A percentile compares a stretch with the other conserved stretches of the same genome.
These are phyloP conservation scores for Hygrophorus pudorinus DNA, from an alignment of 768 basidiomycete genomes.

Conservation along the genomic window DNA sequence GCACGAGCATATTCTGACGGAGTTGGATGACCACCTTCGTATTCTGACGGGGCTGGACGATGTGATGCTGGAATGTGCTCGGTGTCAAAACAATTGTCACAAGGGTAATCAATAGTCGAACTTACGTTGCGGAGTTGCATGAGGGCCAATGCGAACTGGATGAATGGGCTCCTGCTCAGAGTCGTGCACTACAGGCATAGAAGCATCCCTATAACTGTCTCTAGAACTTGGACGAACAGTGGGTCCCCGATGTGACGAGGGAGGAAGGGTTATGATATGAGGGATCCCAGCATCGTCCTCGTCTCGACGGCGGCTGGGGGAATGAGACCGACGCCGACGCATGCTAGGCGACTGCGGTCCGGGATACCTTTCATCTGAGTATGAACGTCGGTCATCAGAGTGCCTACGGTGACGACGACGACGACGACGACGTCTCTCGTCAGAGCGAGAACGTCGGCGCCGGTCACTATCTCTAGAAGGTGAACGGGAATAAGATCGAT, in stretches of 20 bases:
- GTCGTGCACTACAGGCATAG: neutral
- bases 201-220: neutral
- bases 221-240: constrained; percentile 8
- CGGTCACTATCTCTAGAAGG: constrained; percentile 11
- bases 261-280: constrained; percentile 10
- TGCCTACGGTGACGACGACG: constrained; percentile 1
- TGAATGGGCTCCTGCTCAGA: constrained; percentile 1
- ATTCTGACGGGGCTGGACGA: constrained; percentile 9
- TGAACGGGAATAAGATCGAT: constrained; percentile 10
- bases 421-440: constrained; percentile 7
- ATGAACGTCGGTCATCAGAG: neutral
- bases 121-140: neutral
- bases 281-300: neutral
- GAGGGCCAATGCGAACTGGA: neutral
- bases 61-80: constrained; percentile 1
- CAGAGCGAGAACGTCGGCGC: constrained; percentile 4
- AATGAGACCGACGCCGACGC: neutral
- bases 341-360: neutral
- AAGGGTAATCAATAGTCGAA: neutral
- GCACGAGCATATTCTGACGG: neutral
- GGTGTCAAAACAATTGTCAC: neutral
- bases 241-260: constrained; percentile 9
- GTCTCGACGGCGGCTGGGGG: neutral
- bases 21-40: neutral
- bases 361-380: neutral